These are phyloP conservation scores for Paramecium octaurelia DNA, from an alignment of 73 alveolate genomes.

Conservation along the genomic window DNA sequence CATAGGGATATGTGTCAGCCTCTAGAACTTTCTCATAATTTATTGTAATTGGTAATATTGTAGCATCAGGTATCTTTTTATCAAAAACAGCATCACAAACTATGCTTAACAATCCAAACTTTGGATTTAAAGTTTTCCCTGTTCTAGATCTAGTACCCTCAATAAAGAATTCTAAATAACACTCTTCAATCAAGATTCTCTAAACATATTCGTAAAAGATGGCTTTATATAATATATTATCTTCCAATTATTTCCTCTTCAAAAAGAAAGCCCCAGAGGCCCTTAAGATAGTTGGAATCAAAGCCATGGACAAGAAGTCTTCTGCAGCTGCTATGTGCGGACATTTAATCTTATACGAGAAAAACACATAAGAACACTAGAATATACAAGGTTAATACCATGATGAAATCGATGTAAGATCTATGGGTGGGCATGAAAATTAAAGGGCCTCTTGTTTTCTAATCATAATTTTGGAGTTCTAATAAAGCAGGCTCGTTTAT, in stretches of 20 bases:
- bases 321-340: conserved; percentile 95
- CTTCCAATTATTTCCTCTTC: conserved; percentile 76
- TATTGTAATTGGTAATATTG: conserved; percentile 85
- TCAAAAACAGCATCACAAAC: conserved; percentile 74
- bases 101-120: conserved; percentile 73
- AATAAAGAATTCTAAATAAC: conserved; percentile 78
- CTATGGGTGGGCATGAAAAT: conserved; percentile 90
- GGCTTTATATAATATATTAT: conserved; percentile 77
- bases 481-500: conserved; percentile 67
- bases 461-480: conserved; percentile 58
- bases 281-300: conserved; percentile 75
- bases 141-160: conserved; percentile 91
- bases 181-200: conserved; percentile 67
- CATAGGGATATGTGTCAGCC: conserved; percentile 92
- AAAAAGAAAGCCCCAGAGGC: conserved; percentile 92
- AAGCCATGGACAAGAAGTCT: conserved; percentile 78
- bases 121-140: conserved; percentile 82
- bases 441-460: conserved; percentile 70
- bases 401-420: conserved; percentile 85
- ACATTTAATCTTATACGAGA: conserved; percentile 74
- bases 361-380: conserved; percentile 73
- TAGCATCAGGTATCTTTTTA: conserved; percentile 71
- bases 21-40: conserved; percentile 89
- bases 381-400: not conserved
- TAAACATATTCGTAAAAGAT: conserved; percentile 81